phyloP scores from a whole-genome alignment of 306 rosid genomes.

The Echinosophora koreensis region DNA sequence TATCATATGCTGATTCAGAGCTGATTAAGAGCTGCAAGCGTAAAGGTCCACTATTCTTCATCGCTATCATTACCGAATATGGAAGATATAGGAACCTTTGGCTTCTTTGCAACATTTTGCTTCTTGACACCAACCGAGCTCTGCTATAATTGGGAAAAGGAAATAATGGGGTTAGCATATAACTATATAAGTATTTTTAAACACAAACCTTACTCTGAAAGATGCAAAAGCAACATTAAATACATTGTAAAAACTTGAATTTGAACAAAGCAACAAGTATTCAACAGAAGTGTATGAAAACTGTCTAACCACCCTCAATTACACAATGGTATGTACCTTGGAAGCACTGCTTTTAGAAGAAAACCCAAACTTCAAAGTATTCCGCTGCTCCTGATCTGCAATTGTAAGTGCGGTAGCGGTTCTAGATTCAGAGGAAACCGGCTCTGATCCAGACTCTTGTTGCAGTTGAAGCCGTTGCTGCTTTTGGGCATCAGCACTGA shows the following conservation, averaged over 20 bases:
- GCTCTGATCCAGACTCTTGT: constrained; percentile 63
- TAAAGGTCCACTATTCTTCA: constrained; percentile 57
- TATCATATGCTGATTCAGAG: too few species aligned
- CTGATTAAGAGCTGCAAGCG: constrained; percentile 23
- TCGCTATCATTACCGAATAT: constrained; percentile 75
- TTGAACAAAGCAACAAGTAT: constrained; percentile 13
- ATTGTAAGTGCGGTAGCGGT: constrained; percentile 68
- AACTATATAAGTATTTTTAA: not conserved
- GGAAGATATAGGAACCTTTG: constrained; percentile 61
- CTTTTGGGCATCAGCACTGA: constrained; percentile 86
- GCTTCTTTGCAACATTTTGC: constrained; percentile 69
- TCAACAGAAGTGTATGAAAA: not conserved
- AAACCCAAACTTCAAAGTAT: constrained; percentile 90
- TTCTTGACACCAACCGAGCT: constrained; percentile 64
- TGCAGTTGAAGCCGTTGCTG: constrained; percentile 77
- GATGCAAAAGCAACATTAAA: constrained; percentile 2
- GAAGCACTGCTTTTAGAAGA: constrained; percentile 83
- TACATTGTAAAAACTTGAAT: constrained; percentile 1
- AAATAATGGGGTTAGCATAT: not conserved
- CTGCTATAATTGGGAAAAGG: constrained; percentile 47
- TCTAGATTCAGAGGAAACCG: constrained; percentile 63
- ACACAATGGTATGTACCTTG: constrained; percentile 55
- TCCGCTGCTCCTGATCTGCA: constrained; percentile 81
- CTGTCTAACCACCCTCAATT: constrained; percentile 9
- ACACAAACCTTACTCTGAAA: not conserved